Evolutionary conservation across 2,329 filamentous ascomycete genomes (phyloP).

Genomic region (Xylaria sp.): DNA sequence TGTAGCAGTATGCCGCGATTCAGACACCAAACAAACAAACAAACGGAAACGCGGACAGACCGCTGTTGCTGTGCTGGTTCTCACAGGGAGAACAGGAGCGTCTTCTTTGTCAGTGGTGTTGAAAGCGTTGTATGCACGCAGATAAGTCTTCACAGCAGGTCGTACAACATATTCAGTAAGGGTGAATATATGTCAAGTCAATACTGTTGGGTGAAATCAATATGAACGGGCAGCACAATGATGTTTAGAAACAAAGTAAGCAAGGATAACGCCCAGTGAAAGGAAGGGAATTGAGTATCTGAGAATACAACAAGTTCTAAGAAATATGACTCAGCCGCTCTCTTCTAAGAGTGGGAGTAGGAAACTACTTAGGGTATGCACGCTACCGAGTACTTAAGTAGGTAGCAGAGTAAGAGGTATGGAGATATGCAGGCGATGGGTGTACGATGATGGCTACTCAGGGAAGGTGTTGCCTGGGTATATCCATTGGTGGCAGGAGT

Average conservation of each 20-base stretch:
- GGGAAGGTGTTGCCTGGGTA: slow-evolving; percentile 13
- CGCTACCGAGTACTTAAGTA: not conserved
- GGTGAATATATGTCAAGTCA: not conserved
- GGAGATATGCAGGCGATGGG: not conserved
- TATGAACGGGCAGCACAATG: not conserved
- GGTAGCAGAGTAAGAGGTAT: not conserved
- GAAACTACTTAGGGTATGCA: no score
- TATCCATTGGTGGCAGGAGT: not conserved
- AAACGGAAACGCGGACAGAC: not conserved
- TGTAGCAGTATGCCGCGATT: not conserved
- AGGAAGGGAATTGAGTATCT: not conserved
- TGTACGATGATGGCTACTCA: not conserved
- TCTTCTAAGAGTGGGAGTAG: not conserved
- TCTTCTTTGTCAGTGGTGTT: not conserved
- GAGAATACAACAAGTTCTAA: not conserved
- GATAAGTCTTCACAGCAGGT: not conserved
- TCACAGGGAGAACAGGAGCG: not conserved
- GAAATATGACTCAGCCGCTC: not conserved
- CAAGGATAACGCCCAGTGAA: not conserved
- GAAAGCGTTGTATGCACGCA: not conserved
- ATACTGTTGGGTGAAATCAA: no score
- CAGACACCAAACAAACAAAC: not conserved
- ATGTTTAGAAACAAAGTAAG: not conserved
- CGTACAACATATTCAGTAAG: not conserved
- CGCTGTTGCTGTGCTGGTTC: not conserved